phyloP scores from a whole-genome alignment of 768 basidiomycete species.

The Crepidotus variabilis region DNA sequence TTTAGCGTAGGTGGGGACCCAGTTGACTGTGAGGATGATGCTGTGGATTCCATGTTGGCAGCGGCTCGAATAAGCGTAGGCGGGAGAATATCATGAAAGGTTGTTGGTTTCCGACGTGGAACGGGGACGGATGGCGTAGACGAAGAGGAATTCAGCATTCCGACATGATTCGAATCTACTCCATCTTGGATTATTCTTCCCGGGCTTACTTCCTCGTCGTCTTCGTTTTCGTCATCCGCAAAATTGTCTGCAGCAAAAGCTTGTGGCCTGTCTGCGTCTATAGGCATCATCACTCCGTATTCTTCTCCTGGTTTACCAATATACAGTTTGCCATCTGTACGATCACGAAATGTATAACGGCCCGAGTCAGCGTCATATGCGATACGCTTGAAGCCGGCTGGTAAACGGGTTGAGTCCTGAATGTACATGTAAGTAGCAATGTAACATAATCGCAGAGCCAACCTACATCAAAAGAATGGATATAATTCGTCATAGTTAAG shows the following conservation, averaged over 20 bases:
- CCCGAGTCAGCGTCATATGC: slow-evolving; percentile 52
- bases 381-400: slow-evolving; percentile 45
- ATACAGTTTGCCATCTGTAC: slow-evolving; percentile 36
- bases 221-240: neutral
- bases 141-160: neutral
- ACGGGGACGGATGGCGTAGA: no score
- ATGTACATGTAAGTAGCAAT: no score
- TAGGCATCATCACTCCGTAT: slow-evolving; percentile 40
- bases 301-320: slow-evolving; percentile 38
- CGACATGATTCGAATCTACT: neutral
- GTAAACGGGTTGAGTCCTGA: slow-evolving; percentile 37
- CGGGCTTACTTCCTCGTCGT: no score
- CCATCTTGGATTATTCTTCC: neutral
- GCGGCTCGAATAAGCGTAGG: slow-evolving; percentile 5
- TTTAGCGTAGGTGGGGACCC: neutral
- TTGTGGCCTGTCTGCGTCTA: slow-evolving; percentile 10
- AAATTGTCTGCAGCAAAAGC: neutral
- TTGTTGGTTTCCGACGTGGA: slow-evolving; percentile 8
- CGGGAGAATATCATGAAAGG: slow-evolving; percentile 47
- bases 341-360: slow-evolving; percentile 48
- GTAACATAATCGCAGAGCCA: no score
- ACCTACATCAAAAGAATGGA: no score
- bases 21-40: neutral
- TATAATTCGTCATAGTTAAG: no score
- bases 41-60: neutral